Evolutionary conservation across 2,329 filamentous ascomycete genomes (phyloP), one percentile per base, ranked within the genome.

Genomic region (Zopfia rhizophila): DNA sequence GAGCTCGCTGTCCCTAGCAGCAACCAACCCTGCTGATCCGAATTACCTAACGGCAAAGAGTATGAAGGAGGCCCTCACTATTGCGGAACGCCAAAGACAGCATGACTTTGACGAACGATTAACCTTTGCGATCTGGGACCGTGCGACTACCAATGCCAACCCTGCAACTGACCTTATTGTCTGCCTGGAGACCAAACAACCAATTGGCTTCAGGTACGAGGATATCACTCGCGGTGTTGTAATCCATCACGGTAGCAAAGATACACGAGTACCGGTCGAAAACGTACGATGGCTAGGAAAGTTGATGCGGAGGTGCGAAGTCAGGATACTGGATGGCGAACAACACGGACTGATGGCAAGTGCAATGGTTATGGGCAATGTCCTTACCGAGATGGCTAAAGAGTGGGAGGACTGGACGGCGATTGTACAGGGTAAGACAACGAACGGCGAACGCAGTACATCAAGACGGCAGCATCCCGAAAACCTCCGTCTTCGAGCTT

Each of bases 301-400:
- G 72, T 89, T 89, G 29, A 97, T 99, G 92, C 85, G 89, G 21
- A 82, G 90, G 35, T 97, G 93, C 70, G 94, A 97, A 69, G 90
- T 99, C 11, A 81, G 93, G 4, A 85, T 97, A 4, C 79, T 99
- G 3, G 89, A 96, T 57, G 91, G 90, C 5, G 93, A 99, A 70
- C 91, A 92, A 3, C 94, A 99, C 66, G 93, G 94, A 0, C 77
- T 99, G 17, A 99, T 99, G 94, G 94, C 94, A 1, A 95, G 88
- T 57, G 92, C 94, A 0, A 79, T 80, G 11, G 93, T 97, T 31
- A 99, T 99, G 94, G 90, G 91, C 30, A 86, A 87, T 14, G 89
- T 97, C n/a, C 76, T 99, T 24, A 93, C 91, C 72, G 94, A 99
- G 75, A 96, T 99, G 63, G 89, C 90, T 39, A 86, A 86, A 57